Evolutionary conservation across 345 rosid species (phyloP).

Genomic region (Boechera stricta): DNA sequence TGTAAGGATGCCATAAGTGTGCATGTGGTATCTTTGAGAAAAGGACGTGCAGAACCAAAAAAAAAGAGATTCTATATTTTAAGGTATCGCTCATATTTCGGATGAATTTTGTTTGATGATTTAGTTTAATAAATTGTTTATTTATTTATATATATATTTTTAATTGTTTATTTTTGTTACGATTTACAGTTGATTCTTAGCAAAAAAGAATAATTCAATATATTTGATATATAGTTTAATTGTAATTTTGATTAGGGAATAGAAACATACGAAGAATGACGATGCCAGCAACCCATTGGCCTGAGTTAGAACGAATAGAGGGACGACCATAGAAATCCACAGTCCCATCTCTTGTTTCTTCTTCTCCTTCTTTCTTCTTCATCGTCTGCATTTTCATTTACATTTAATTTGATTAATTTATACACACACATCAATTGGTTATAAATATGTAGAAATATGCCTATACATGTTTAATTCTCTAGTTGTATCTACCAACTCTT

Average conservation of each 20-base stretch:
- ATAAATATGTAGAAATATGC: not conserved
- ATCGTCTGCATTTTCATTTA: slow-evolving; percentile 50
- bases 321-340: slow-evolving; percentile 75
- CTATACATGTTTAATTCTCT: not conserved
- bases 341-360: slow-evolving; percentile 73
- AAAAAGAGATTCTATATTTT: not conserved
- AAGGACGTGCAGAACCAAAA: slow-evolving; percentile 31
- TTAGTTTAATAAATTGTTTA: too few relatives aligned
- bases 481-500: slow-evolving; percentile 12
- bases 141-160: too few relatives aligned
- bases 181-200: too few relatives aligned
- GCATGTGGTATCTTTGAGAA: slow-evolving; percentile 38
- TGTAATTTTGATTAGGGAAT: not conserved
- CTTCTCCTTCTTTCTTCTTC: slow-evolving; percentile 56
- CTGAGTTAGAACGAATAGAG: slow-evolving; percentile 66
- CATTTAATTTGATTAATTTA: not conserved
- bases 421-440: slow-evolving; percentile 19
- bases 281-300: slow-evolving; percentile 81
- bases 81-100: slow-evolving; percentile 1
- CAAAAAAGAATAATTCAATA: too few relatives aligned
- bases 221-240: not conserved
- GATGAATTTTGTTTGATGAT: too few relatives aligned
- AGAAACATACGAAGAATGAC: slow-evolving; percentile 72
- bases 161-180: too few relatives aligned
- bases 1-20: slow-evolving; percentile 28